Percentiles rank a stretch among this genome's conserved stretches.
Conservation (phyloP, 768 basidiomycete species). For the Amanita pseudoporphyria region DNA sequence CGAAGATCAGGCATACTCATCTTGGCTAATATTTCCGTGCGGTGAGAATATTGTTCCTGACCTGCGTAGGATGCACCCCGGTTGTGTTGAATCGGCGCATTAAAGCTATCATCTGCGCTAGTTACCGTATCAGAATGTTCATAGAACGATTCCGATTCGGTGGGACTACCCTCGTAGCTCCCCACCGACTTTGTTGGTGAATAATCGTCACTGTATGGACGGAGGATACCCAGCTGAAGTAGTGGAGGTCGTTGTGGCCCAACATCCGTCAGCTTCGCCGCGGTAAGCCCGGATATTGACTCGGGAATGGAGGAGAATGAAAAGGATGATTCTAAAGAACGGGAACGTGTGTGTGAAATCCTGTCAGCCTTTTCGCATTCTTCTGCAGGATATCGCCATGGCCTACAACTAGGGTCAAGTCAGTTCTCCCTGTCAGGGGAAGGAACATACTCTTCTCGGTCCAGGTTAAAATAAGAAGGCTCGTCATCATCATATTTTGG, state of each 20-base stretch:
- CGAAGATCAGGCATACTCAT: constrained; percentile 86
- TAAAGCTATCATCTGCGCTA: constrained; percentile 17
- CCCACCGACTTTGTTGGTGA: constrained; percentile 45
- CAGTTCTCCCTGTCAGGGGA: neutral
- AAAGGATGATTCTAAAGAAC: constrained; percentile 51
- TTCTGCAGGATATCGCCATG: constrained; percentile 32
- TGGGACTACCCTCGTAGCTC: constrained; percentile 46
- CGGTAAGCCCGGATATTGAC: constrained; percentile 21
- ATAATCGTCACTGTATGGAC: constrained; percentile 27
- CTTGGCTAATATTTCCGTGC: constrained; percentile 41
- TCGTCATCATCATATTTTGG: constrained; percentile 36
- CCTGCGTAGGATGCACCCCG: constrained; percentile 43
- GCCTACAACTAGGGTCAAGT: constrained; percentile 13
- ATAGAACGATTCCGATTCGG: constrained; percentile 43
- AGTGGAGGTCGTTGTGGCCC: constrained; percentile 35
- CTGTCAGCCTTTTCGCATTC: constrained; percentile 28
- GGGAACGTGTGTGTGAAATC: constrained; percentile 46
- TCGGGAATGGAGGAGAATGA: constrained; percentile 41
- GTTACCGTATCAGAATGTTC: neutral
- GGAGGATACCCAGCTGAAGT: constrained; percentile 36
- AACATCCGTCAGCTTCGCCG: constrained; percentile 12
- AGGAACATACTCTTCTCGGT: constrained; percentile 27
- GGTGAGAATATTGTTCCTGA: constrained; percentile 25
- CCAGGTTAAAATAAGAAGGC: constrained; percentile 36
- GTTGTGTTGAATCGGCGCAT: constrained; percentile 26